Evolutionary conservation across 2,329 filamentous ascomycete genomes (phyloP).

Genomic region (Monilinia aucupariae): DNA sequence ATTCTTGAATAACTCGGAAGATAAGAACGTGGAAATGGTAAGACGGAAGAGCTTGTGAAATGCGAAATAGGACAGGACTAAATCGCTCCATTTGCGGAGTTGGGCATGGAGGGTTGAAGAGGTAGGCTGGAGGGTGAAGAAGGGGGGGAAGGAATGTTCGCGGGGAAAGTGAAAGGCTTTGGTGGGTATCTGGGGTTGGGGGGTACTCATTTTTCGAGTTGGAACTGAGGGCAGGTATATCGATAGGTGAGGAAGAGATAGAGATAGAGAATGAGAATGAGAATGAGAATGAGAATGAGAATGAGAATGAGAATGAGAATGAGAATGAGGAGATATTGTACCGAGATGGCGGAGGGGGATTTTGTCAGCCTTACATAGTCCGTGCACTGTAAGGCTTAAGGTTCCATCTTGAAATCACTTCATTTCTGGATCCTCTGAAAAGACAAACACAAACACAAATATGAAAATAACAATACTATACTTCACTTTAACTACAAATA

Average conservation of each 20-base stretch:
- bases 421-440: too few relatives aligned
- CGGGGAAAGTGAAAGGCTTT: constrained; percentile 51
- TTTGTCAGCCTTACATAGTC: constrained; percentile 5
- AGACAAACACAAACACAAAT: too few relatives aligned
- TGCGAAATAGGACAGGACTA: constrained; percentile 79
- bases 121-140: constrained; percentile 79
- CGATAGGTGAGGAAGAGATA: neutral
- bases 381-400: neutral
- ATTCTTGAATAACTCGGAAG: constrained; percentile 56
- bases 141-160: constrained; percentile 72
- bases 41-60: constrained; percentile 73
- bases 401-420: neutral
- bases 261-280: too few relatives aligned
- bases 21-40: constrained; percentile 55
- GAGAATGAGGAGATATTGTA: neutral
- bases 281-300: too few relatives aligned
- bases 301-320: too few relatives aligned
- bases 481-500: neutral
- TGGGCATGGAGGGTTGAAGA: constrained; percentile 68
- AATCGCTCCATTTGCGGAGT: constrained; percentile 76
- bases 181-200: neutral
- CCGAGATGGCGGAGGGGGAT: neutral
- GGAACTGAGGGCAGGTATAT: neutral
- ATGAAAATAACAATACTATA: neutral
- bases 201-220: constrained; percentile 23